phyloP scores from a whole-genome alignment of 169 alveolate species.

The Blepharisma undulans region DNA sequence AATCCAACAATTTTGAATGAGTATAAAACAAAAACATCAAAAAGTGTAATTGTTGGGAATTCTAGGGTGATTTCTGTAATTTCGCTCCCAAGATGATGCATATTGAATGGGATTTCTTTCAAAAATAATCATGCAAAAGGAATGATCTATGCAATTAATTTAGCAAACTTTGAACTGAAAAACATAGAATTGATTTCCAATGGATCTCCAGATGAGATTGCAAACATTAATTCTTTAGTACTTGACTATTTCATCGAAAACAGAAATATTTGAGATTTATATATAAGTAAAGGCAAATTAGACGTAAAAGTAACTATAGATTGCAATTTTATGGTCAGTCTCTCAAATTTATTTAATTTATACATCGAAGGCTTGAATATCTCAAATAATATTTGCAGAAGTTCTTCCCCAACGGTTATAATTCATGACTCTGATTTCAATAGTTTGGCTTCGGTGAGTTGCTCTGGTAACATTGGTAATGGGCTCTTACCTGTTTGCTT shows the following conservation, averaged over 20 bases:
- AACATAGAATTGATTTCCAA: neutral
- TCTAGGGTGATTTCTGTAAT: too few relatives aligned
- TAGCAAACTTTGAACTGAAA: neutral
- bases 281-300: neutral
- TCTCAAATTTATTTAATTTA: too few relatives aligned
- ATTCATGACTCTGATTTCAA: neutral
- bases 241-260: neutral
- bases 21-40: neutral
- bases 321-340: neutral
- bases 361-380: too few relatives aligned
- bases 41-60: too few relatives aligned
- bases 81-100: neutral
- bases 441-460: neutral
- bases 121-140: neutral
- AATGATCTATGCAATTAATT: neutral
- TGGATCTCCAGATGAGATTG: neutral
- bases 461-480: neutral
- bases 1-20: neutral
- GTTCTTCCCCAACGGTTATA: neutral
- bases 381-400: neutral
- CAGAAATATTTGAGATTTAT: neutral
- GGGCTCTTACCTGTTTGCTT: neutral
- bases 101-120: neutral
- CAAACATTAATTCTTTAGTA: neutral
- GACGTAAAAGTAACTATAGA: neutral